Evolutionary conservation across 2,329 filamentous ascomycete genomes (phyloP).

Genomic region (Trichoderma citrinoviride): DNA sequence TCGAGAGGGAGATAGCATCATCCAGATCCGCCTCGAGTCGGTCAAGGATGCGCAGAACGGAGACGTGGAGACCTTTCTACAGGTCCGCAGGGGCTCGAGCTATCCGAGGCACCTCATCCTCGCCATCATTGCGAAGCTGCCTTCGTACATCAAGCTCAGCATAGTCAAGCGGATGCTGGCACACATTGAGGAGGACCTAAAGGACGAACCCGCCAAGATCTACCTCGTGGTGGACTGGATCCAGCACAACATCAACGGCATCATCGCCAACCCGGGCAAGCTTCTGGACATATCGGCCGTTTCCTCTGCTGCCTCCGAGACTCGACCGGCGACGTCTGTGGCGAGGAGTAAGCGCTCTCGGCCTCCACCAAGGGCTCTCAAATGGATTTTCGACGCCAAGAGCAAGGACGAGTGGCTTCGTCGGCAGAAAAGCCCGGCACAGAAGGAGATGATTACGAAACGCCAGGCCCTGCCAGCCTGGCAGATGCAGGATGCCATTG

Average conservation of each 20-base stretch:
- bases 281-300: conserved; percentile 82
- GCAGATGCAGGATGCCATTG: conserved; percentile 73
- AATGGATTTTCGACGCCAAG: conserved; percentile 58
- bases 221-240: conserved; percentile 91
- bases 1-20: conserved; percentile 59
- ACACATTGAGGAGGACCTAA: conserved; percentile 66
- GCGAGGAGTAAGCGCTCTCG: conserved; percentile 34
- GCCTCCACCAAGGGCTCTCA: conserved; percentile 57
- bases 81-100: conserved; percentile 67
- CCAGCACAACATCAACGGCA: conserved; percentile 75
- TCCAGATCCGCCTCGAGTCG: conserved; percentile 64
- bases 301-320: conserved; percentile 62
- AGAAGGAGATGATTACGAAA: conserved; percentile 71
- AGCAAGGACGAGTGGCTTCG: conserved; percentile 68
- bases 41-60: conserved; percentile 50
- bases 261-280: conserved; percentile 80
- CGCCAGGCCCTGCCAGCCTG: conserved; percentile 81
- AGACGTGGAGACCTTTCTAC: conserved; percentile 55
- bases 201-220: conserved; percentile 83
- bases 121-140: conserved; percentile 67
- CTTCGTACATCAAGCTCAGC: conserved; percentile 90
- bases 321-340: conserved; percentile 35
- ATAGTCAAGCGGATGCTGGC: conserved; percentile 74
- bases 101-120: conserved; percentile 74
- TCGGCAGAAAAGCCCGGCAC: conserved; percentile 61